Conservation (phyloP, 2,329 filamentous ascomycete species). For the Clarireedia paspali region DNA sequence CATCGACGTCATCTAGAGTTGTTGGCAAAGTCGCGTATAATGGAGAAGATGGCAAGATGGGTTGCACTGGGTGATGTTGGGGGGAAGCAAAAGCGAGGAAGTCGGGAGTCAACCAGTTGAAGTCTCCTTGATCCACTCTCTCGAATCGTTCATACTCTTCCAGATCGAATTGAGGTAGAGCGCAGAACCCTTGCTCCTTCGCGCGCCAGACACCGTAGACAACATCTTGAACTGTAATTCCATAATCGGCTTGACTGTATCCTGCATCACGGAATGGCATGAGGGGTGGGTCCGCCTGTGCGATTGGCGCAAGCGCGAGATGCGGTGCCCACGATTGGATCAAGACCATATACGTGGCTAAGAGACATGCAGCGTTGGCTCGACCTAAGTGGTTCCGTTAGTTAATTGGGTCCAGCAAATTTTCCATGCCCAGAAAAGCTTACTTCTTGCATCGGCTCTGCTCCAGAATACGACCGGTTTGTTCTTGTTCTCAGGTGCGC, state of each 20-base stretch:
- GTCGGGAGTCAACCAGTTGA: conserved; percentile 96
- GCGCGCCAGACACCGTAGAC: conserved; percentile 99
- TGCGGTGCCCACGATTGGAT: conserved; percentile 98
- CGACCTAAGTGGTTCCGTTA: conserved; percentile 50
- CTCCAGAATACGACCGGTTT: conserved; percentile 95
- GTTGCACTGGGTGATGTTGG: conserved; percentile 68
- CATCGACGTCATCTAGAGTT: conserved; percentile 64
- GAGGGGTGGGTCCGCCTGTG: conserved; percentile 90
- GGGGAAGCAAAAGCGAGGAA: conserved; percentile 97
- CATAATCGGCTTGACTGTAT: conserved; percentile 96
- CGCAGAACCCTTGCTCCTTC: conserved; percentile 89
- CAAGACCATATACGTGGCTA: conserved; percentile 97
- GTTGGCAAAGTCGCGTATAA: conserved; percentile 68
- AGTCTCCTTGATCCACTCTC: conserved; percentile 95
- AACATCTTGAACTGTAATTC: conserved; percentile 90
- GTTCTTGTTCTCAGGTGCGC: conserved; percentile 82
- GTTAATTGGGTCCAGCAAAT: background rate
- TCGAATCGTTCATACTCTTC: conserved; percentile 97
- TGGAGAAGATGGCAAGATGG: conserved; percentile 65
- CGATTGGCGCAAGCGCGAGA: conserved; percentile 87
- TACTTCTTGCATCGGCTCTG: conserved; percentile 82
- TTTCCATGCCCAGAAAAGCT: conserved; percentile 31
- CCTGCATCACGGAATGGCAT: conserved; percentile 99
- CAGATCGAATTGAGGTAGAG: conserved; percentile 86
- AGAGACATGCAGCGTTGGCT: conserved; percentile 87